phyloP scores from a whole-genome alignment of 768 basidiomycete species.

The Mycena sanguinolenta region DNA sequence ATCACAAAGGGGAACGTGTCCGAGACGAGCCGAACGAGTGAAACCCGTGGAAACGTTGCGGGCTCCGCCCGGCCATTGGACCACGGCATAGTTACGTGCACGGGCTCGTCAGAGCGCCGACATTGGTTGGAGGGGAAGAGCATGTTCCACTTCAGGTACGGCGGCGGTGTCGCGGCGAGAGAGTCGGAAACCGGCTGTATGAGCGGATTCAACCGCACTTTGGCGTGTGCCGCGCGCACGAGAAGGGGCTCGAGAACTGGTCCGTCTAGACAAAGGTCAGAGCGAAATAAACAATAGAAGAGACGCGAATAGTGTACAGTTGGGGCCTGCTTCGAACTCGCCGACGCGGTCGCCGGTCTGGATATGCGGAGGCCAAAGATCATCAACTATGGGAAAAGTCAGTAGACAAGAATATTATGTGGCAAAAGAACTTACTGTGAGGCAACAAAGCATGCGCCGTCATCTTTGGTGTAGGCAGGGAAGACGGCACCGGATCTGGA shows the following conservation, averaged over 20 bases:
- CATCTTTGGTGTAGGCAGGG: no score
- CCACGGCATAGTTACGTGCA: conserved; percentile 68
- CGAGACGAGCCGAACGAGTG: conserved; percentile 67
- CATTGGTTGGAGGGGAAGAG: conserved; percentile 72
- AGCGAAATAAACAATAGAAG: not conserved
- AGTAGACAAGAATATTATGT: no score
- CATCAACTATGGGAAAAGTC: no score
- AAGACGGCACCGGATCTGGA: not conserved
- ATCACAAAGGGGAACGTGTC: conserved; percentile 69
- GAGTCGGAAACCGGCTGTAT: conserved; percentile 61
- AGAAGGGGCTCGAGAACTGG: conserved; percentile 78
- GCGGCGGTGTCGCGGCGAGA: conserved; percentile 46
- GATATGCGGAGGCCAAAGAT: no score
- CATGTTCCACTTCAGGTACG: conserved; percentile 82
- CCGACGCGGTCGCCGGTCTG: conserved; percentile 35
- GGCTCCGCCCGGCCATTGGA: conserved; percentile 72
- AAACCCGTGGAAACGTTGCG: conserved; percentile 74
- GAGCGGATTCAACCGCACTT: conserved; percentile 71
- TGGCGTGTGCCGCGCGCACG: conserved; percentile 61
- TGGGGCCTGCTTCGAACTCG: conserved; percentile 31
- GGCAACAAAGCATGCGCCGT: no score
- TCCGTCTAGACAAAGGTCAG: conserved; percentile 60
- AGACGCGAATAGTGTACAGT: conserved; percentile 27
- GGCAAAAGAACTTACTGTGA: no score
- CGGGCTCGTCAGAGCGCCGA: conserved; percentile 70